These are phyloP conservation scores for Erythrophleum fordii DNA, from an alignment of 306 rosid genomes.

Conservation along the genomic window DNA sequence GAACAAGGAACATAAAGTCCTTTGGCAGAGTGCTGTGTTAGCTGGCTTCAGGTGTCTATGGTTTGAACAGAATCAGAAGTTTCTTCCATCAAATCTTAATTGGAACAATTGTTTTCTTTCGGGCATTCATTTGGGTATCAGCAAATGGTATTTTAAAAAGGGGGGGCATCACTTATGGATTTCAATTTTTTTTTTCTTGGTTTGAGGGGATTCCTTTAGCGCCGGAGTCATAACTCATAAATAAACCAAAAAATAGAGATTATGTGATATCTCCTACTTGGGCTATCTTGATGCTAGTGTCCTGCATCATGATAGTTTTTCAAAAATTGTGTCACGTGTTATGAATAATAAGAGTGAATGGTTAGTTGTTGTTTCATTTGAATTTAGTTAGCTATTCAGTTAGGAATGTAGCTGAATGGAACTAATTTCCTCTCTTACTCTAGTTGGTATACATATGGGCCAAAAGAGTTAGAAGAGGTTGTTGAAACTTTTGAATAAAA, in stretches of 20 bases:
- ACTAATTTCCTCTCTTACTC: no score
- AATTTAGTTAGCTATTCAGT: no score
- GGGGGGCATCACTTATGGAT: background rate
- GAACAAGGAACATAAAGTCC: background rate
- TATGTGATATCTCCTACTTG: background rate
- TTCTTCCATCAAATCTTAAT: background rate
- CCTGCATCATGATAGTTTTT: background rate
- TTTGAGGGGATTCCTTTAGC: background rate
- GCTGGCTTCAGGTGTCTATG: background rate
- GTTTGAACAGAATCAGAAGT: background rate
- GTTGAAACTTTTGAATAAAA: no score
- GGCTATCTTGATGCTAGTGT: background rate
- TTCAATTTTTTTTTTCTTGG: background rate
- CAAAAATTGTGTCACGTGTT: no score
- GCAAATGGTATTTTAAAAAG: background rate
- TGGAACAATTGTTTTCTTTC: background rate
- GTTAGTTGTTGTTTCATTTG: no score
- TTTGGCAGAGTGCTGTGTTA: background rate
- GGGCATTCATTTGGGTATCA: background rate
- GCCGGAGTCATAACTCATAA: background rate
- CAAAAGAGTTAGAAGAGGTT: no score
- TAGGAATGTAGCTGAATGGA: no score
- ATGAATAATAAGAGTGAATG: no score
- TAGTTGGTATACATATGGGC: no score
- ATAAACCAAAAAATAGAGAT: background rate